Evolutionary conservation across 257 asterid species (phyloP).

Genomic region (Plantago elongata): DNA sequence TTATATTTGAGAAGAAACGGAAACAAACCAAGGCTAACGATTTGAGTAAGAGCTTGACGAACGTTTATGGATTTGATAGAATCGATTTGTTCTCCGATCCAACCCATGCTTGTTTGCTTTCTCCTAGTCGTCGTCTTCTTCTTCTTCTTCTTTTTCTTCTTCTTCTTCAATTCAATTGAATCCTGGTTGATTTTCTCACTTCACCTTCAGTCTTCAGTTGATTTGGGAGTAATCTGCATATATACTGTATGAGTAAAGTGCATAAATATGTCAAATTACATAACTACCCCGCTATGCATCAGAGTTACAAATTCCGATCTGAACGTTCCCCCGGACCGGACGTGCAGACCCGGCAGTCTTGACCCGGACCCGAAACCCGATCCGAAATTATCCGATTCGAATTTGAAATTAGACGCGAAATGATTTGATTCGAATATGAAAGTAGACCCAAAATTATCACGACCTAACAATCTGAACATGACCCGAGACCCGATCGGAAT

Average conservation of each 20-base stretch:
- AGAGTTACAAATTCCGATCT: too few species aligned
- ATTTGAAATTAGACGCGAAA: too few species aligned
- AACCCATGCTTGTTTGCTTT: conserved; percentile 49
- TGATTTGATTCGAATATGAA: too few species aligned
- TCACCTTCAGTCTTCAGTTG: background rate
- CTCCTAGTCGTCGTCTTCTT: too few species aligned
- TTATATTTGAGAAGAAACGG: background rate
- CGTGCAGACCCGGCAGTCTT: too few species aligned
- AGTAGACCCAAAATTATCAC: too few species aligned
- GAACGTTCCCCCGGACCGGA: too few species aligned
- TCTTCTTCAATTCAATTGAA: background rate
- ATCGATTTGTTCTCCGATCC: conserved; percentile 96
- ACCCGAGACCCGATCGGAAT: too few species aligned
- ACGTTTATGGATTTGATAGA: conserved; percentile 76
- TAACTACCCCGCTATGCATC: background rate
- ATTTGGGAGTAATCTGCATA: background rate
- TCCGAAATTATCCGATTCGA: too few species aligned
- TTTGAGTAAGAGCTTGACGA: conserved; percentile 82
- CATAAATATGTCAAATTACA: background rate
- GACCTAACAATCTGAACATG: too few species aligned
- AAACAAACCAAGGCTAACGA: conserved; percentile 74
- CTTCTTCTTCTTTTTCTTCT: conserved; percentile 10
- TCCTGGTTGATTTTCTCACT: background rate
- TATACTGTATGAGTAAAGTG: background rate
- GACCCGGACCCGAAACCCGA: too few species aligned